A percentile compares a stretch with the other conserved stretches of the same genome.
Evolutionary conservation across 129 eudicot genomes (phyloP).

Genomic region (Silybum marianum): DNA sequence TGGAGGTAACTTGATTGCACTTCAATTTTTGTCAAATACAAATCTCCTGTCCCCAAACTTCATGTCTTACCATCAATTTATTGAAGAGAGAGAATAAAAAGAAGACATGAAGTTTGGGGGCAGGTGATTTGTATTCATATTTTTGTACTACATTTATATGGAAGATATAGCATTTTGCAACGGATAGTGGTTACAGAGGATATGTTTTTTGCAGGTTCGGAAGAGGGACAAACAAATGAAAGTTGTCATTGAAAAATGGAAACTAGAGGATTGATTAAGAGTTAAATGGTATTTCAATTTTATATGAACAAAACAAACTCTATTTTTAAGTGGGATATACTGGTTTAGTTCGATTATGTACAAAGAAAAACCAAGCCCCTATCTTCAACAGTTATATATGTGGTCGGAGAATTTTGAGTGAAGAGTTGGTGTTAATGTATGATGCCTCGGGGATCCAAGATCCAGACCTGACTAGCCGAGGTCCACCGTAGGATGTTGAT

Average conservation of each 20-base stretch:
- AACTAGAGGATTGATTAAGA: slow-evolving; percentile 28
- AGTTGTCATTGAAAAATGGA: slow-evolving; percentile 74
- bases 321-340: too few relatives aligned
- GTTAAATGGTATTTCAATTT: neutral
- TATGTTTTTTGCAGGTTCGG: slow-evolving; percentile 59
- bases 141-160: neutral
- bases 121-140: neutral
- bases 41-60: neutral
- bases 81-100: neutral
- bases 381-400: too few relatives aligned
- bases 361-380: too few relatives aligned
- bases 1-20: slow-evolving; percentile 59
- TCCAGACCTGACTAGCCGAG: too few relatives aligned
- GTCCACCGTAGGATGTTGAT: too few relatives aligned
- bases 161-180: neutral
- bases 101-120: neutral
- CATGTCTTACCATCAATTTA: neutral
- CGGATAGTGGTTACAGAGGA: neutral
- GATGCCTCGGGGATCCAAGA: too few relatives aligned
- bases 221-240: slow-evolving; percentile 58
- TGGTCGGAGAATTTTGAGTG: too few relatives aligned
- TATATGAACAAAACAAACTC: too few relatives aligned
- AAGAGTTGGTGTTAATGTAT: too few relatives aligned
- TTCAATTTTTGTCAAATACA: neutral
- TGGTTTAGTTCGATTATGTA: too few relatives aligned